Evolutionary conservation across 768 basidiomycete species (phyloP).

Genomic region (Boletus pseudopeckii): DNA sequence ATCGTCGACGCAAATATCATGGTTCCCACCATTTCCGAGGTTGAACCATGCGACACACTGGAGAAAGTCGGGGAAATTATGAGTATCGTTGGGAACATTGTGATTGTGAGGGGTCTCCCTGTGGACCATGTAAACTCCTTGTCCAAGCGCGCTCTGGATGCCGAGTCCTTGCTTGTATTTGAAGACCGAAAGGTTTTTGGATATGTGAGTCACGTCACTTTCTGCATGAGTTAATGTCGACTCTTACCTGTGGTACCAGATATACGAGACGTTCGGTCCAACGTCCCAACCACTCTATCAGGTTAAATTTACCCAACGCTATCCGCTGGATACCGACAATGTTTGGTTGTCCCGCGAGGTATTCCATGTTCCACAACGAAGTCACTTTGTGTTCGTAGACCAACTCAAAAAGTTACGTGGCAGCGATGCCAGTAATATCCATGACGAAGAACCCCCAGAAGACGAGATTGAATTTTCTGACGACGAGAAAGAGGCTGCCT

Average conservation of each 20-base stretch:
- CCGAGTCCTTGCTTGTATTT: conserved; percentile 87
- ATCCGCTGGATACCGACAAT: conserved; percentile 57
- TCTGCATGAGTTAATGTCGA: conserved; percentile 10
- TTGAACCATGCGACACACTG: conserved; percentile 60
- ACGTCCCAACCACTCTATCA: conserved; percentile 88
- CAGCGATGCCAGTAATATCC: conserved; percentile 90
- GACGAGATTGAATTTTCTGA: conserved; percentile 94
- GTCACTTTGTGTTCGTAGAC: conserved; percentile 79
- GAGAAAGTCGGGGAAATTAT: conserved; percentile 78
- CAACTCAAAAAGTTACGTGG: conserved; percentile 72
- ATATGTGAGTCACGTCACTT: conserved; percentile 53
- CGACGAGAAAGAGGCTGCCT: conserved; percentile 83
- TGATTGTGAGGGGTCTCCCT: conserved; percentile 65
- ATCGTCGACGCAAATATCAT: conserved; percentile 52
- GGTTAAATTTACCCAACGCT: conserved; percentile 69
- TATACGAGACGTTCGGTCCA: conserved; percentile 96
- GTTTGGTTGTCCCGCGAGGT: conserved; percentile 59
- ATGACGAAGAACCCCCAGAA: conserved; percentile 91
- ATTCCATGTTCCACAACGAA: conserved; percentile 78
- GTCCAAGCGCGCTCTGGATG: conserved; percentile 71
- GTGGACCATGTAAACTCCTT: conserved; percentile 42
- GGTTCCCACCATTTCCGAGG: conserved; percentile 60
- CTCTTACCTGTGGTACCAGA: conserved; percentile 39
- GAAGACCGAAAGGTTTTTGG: conserved; percentile 88
- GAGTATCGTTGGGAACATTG: conserved; percentile 68